A percentile compares a stretch with the other conserved stretches of the same genome.
Conservation (phyloP, 257 asterid genomes). For the Solanum paucissectum region DNA sequence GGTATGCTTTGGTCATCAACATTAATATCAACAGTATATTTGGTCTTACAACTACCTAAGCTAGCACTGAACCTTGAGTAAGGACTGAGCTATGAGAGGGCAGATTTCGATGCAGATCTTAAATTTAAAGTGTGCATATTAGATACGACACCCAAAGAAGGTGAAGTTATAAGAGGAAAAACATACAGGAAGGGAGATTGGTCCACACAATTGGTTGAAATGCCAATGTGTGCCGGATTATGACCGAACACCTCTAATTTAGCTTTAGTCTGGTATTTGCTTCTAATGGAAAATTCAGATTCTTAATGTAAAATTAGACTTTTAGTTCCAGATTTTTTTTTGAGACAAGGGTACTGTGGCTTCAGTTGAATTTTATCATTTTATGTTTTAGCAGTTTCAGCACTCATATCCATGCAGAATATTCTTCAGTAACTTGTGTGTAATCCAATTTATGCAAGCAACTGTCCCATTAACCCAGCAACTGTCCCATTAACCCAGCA, state of each 20-base stretch:
- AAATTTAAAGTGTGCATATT: neutral
- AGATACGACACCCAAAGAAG: neutral
- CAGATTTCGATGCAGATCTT: neutral
- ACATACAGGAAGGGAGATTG: neutral
- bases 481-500: neutral
- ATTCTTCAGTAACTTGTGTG: neutral
- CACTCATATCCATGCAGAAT: neutral
- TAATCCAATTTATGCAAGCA: neutral
- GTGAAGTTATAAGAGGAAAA: neutral
- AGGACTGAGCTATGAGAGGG: neutral
- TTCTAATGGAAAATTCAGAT: neutral
- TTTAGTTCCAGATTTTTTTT: neutral
- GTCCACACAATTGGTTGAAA: neutral
- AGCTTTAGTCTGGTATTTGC: neutral
- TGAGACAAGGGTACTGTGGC: neutral
- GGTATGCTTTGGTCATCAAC: constrained; percentile 34
- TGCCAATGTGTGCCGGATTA: neutral
- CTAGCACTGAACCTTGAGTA: neutral
- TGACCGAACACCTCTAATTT: neutral
- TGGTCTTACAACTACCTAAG: neutral
- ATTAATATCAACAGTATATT: neutral
- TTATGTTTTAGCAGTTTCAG: neutral
- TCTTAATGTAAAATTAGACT: neutral
- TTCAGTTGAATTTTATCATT: neutral
- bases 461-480: too few species aligned